A percentile compares a stretch with the other conserved stretches of the same genome.
Conservation (phyloP, 164 flowering plant genomes). For the Chimonanthus praecox region DNA sequence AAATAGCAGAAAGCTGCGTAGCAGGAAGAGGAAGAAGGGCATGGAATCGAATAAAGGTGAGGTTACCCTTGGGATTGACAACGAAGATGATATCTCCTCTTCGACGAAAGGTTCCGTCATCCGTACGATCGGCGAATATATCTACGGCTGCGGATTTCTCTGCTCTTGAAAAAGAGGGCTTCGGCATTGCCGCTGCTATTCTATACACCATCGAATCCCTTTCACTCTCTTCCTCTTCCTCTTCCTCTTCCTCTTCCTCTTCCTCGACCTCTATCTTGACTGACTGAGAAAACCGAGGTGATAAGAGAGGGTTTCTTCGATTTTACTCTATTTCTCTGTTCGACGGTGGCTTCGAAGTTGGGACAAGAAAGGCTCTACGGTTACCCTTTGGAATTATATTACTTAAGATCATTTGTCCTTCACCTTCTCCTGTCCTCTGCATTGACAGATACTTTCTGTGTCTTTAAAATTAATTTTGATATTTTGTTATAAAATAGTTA, state of each 20-base stretch:
- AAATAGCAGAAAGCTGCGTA: neutral
- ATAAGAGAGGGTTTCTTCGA: too few species aligned
- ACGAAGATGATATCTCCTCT: constrained; percentile 82
- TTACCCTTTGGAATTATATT: too few species aligned
- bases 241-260: neutral
- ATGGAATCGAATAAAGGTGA: neutral
- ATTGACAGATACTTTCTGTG: too few species aligned
- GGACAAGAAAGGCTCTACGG: neutral
- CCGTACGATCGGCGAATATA: constrained; percentile 31
- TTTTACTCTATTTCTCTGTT: neutral
- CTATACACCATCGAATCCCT: constrained; percentile 20
- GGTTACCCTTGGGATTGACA: constrained; percentile 79
- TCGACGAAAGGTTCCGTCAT: constrained; percentile 33
- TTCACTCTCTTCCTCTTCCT: too few species aligned
- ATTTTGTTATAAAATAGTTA: too few species aligned
- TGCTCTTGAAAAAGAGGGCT: constrained; percentile 35
- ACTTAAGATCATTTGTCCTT: too few species aligned
- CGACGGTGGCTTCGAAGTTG: neutral
- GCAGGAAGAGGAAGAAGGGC: neutral
- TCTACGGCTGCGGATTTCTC: constrained; percentile 46
- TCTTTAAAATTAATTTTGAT: too few species aligned
- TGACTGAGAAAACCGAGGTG: too few species aligned
- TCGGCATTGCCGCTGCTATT: constrained; percentile 37
- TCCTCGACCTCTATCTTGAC: neutral
- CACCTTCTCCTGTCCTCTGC: too few species aligned